Percentiles rank a stretch among this genome's conserved stretches.
Evolutionary conservation across 129 eudicot species (phyloP).

Genomic region (Mikania micrantha): DNA sequence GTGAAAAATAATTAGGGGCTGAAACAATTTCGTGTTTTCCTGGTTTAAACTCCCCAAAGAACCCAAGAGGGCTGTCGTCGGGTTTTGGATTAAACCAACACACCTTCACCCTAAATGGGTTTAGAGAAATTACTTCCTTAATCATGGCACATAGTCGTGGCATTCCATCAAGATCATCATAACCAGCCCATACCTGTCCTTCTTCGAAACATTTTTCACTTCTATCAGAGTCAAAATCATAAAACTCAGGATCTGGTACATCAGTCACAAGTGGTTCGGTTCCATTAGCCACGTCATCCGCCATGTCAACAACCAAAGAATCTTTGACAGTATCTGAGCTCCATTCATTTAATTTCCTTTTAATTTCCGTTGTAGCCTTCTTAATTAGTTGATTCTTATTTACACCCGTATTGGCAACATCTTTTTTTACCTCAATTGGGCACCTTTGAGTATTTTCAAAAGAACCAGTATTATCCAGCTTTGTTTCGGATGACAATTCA

Average conservation of each 20-base stretch:
- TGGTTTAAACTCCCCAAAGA: slow-evolving; percentile 56
- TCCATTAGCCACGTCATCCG: neutral
- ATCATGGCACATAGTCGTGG: slow-evolving; percentile 74
- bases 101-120: slow-evolving; percentile 61
- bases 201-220: slow-evolving; percentile 45
- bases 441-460: slow-evolving; percentile 1
- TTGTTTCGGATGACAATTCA: slow-evolving; percentile 22
- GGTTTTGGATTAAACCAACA: slow-evolving; percentile 54
- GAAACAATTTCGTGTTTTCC: slow-evolving; percentile 38
- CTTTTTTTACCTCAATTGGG: slow-evolving; percentile 15
- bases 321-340: slow-evolving; percentile 22
- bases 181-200: slow-evolving; percentile 73
- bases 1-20: slow-evolving; percentile 57
- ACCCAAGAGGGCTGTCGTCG: slow-evolving; percentile 24
- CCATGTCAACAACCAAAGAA: neutral
- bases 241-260: slow-evolving; percentile 63
- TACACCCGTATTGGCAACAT: slow-evolving; percentile 1
- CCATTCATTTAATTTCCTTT: slow-evolving; percentile 37
- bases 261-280: slow-evolving; percentile 14
- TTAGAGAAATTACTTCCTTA: slow-evolving; percentile 37
- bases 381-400: slow-evolving; percentile 37
- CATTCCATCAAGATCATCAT: slow-evolving; percentile 77
- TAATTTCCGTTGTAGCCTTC: slow-evolving; percentile 53
- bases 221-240: slow-evolving; percentile 57
- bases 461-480: slow-evolving; percentile 22